A percentile compares a stretch with the other conserved stretches of the same genome.
Conservation (phyloP, 2,329 filamentous ascomycete genomes). For the Ascomycota sp. region DNA sequence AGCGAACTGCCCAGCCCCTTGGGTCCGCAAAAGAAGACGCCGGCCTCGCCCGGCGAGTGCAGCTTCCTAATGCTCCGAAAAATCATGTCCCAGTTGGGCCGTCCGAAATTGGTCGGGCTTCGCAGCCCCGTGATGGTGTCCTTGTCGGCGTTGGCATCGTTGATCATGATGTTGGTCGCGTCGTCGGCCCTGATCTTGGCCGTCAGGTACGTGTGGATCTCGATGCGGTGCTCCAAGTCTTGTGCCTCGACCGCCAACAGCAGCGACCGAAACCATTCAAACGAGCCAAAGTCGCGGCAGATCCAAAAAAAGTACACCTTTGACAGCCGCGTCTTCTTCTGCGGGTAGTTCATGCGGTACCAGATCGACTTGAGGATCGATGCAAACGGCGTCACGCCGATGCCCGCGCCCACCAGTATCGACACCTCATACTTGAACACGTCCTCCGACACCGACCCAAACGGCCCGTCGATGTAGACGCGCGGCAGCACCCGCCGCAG, state of each 20-base stretch:
- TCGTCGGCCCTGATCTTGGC: conserved; percentile 72
- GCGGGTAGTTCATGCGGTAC: conserved; percentile 79
- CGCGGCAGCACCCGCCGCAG: conserved; percentile 54
- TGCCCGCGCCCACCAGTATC: conserved; percentile 59
- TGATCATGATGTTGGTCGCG: conserved; percentile 82
- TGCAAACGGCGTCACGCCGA: conserved; percentile 69
- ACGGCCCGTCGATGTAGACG: conserved; percentile 66
- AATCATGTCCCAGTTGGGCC: conserved; percentile 79
- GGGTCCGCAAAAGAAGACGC: conserved; percentile 70
- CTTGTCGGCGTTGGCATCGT: conserved; percentile 63
- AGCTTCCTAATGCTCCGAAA: conserved; percentile 66
- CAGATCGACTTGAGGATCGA: conserved; percentile 79
- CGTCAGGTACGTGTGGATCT: conserved; percentile 75
- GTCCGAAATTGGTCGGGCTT: conserved; percentile 64
- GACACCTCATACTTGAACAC: conserved; percentile 76
- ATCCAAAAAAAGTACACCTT: conserved; percentile 93
- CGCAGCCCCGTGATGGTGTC: conserved; percentile 67
- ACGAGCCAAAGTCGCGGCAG: conserved; percentile 67
- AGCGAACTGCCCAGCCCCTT: conserved; percentile 55
- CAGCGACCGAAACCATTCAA: conserved; percentile 75
- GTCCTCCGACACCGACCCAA: conserved; percentile 67
- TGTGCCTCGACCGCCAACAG: conserved; percentile 70
- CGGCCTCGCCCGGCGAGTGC: conserved; percentile 47
- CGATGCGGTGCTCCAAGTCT: conserved; percentile 62
- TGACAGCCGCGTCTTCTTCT: conserved; percentile 52